A percentile compares a stretch with the other conserved stretches of the same genome.
phyloP scores from a whole-genome alignment of 148 eudicot genomes.

The Vaccinium vitisidaea region DNA sequence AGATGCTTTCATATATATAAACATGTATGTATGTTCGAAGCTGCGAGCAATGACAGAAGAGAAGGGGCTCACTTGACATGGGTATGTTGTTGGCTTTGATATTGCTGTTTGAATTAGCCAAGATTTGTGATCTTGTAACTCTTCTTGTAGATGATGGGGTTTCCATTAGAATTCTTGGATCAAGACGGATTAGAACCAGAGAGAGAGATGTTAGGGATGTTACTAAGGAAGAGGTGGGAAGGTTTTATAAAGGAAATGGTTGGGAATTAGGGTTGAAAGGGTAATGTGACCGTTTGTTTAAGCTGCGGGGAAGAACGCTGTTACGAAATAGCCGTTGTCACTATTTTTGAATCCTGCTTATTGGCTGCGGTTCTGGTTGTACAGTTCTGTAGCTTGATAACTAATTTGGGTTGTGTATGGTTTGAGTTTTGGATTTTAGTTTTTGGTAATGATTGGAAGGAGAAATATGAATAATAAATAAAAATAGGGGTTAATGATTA shows the following conservation, averaged over 20 bases:
- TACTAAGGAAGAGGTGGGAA: not conserved
- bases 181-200: not conserved
- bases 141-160: constrained; percentile 75
- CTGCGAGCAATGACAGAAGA: not conserved
- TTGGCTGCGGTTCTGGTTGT: not conserved
- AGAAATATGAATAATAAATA: too few relatives aligned
- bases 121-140: constrained; percentile 63
- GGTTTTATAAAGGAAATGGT: constrained; percentile 18
- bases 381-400: not conserved
- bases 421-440: too few relatives aligned
- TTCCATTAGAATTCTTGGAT: constrained; percentile 47
- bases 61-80: constrained; percentile 16
- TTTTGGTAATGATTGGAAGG: too few relatives aligned
- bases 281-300: constrained; percentile 45
- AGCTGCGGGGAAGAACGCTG: constrained; percentile 1
- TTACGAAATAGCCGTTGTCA: constrained; percentile 40
- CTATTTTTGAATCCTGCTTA: not conserved
- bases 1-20: too few relatives aligned
- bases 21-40: not conserved
- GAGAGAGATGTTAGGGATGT: constrained; percentile 1
- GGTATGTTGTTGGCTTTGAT: constrained; percentile 10
- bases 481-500: too few relatives aligned
- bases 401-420: too few relatives aligned
- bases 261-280: not conserved
- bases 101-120: constrained; percentile 29